Percentiles rank a stretch among this genome's conserved stretches.
Conservation (phyloP, 495 filamentous ascomycete species). For the Penicillium taxi region DNA sequence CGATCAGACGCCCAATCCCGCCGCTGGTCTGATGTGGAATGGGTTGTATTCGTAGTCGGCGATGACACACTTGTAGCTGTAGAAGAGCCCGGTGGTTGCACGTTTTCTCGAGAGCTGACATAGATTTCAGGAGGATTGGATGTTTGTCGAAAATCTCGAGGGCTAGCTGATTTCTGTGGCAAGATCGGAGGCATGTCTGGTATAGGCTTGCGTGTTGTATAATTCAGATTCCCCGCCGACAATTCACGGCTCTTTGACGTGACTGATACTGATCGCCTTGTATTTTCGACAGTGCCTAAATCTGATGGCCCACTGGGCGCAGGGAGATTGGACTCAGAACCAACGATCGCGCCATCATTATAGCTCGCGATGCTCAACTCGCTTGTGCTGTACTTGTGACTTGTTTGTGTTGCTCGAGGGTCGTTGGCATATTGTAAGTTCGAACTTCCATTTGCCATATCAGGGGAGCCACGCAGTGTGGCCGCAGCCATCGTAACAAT, state of each 20-base stretch:
- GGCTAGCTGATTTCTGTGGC: slow-evolving; percentile 17
- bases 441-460: slow-evolving; percentile 15
- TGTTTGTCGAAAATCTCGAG: slow-evolving; percentile 12
- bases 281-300: slow-evolving; percentile 1
- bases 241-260: slow-evolving; percentile 14
- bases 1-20: slow-evolving; percentile 61
- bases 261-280: slow-evolving; percentile 14
- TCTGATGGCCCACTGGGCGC: slow-evolving; percentile 2
- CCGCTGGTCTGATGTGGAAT: slow-evolving; percentile 22
- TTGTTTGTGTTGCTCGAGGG: slow-evolving; percentile 3
- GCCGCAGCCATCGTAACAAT: slow-evolving; percentile 11
- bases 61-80: slow-evolving; percentile 6
- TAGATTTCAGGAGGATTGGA: slow-evolving; percentile 4
- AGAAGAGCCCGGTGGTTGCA: background rate
- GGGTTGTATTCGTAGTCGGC: slow-evolving; percentile 30
- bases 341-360: slow-evolving; percentile 5
- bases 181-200: slow-evolving; percentile 3
- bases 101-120: slow-evolving; percentile 4
- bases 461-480: slow-evolving; percentile 15
- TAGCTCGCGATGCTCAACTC: slow-evolving; percentile 1
- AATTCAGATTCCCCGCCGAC: slow-evolving; percentile 13
- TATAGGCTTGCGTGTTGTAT: slow-evolving; percentile 14
- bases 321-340: background rate
- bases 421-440: slow-evolving; percentile 7
- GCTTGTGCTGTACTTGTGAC: slow-evolving; percentile 9